Conservation (phyloP, 75 land plant genomes). For the Ceratopteris richardii region DNA sequence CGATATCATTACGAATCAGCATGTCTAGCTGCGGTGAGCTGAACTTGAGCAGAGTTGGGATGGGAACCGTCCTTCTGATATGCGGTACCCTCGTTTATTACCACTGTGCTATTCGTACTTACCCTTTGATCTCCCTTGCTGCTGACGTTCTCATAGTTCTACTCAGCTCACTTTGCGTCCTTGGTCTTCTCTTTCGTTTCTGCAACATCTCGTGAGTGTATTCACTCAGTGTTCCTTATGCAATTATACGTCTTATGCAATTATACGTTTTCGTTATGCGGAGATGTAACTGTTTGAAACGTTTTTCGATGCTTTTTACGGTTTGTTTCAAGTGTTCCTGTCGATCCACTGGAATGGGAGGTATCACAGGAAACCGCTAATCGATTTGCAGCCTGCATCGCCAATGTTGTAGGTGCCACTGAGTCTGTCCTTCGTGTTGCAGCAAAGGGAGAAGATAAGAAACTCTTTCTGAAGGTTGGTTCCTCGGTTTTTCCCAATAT, state of each 20-base stretch:
- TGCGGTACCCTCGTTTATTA: constrained; percentile 79
- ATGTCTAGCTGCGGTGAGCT: not conserved
- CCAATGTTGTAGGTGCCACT: constrained; percentile 85
- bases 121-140: constrained; percentile 57
- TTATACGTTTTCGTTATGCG: too few relatives aligned
- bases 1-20: too few relatives aligned
- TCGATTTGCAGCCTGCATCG: constrained; percentile 69
- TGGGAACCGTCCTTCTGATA: constrained; percentile 42
- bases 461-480: constrained; percentile 71
- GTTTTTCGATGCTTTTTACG: too few relatives aligned
- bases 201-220: constrained; percentile 65
- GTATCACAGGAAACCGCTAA: constrained; percentile 82
- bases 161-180: constrained; percentile 79
- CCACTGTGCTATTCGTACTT: constrained; percentile 64
- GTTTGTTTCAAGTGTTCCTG: constrained; percentile 55
- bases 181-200: constrained; percentile 88
- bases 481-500: too few relatives aligned
- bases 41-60: constrained; percentile 18
- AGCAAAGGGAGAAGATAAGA: constrained; percentile 85
- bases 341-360: constrained; percentile 97
- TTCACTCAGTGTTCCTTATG: not conserved
- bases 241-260: not conserved
- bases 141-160: constrained; percentile 85
- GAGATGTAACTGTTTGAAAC: too few relatives aligned
- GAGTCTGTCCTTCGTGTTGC: constrained; percentile 95